Conservation (phyloP, 108 stramenopile species). For the Stephanodiscus minutulus region DNA sequence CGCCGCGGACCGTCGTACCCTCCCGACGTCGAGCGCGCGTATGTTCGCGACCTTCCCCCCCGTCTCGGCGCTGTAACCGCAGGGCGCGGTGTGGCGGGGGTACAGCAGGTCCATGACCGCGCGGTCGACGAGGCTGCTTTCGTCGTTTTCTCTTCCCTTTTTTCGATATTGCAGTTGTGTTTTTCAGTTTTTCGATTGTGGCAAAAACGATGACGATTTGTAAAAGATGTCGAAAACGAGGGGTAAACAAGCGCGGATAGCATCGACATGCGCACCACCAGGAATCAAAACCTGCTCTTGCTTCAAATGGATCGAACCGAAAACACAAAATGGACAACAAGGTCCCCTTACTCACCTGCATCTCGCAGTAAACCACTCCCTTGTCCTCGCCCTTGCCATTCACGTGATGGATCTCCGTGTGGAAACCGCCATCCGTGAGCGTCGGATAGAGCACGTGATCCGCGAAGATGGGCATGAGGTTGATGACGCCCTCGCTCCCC, state of each 20-base stretch:
- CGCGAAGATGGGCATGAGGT: conserved; percentile 47
- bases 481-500: conserved; percentile 42
- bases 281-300: too few relatives aligned
- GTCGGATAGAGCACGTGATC: conserved; percentile 56
- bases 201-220: too few relatives aligned
- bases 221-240: too few relatives aligned
- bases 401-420: conserved; percentile 51
- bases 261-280: background rate
- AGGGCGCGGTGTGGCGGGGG: conserved; percentile 17
- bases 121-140: conserved; percentile 45
- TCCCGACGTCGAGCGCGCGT: conserved; percentile 29
- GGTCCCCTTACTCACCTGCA: too few relatives aligned
- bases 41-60: conserved; percentile 49
- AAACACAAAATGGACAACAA: too few relatives aligned
- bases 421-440: conserved; percentile 48
- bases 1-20: conserved; percentile 42
- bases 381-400: conserved; percentile 49
- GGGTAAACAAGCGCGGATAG: too few relatives aligned
- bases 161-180: background rate
- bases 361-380: conserved; percentile 58
- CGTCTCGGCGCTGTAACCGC: conserved; percentile 49
- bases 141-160: conserved; percentile 47
- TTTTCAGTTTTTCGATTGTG: too few relatives aligned
- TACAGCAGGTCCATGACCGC: conserved; percentile 43
- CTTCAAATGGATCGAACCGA: too few relatives aligned